These are phyloP conservation scores for Babjeviella inositovora DNA, from an alignment of 805 yeast genomes.

Conservation along the genomic window DNA sequence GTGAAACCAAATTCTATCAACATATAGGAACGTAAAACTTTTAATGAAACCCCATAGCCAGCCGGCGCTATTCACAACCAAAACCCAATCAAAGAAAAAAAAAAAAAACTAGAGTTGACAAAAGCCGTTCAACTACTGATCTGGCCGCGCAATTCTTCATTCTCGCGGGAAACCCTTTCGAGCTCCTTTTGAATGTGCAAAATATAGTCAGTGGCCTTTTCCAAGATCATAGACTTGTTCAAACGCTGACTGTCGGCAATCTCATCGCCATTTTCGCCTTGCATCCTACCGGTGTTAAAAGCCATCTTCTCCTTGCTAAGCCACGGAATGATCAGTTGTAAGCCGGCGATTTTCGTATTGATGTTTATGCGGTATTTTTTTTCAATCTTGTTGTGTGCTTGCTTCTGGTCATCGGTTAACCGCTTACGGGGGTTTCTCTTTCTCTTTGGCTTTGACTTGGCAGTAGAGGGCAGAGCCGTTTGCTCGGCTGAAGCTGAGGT, in stretches of 20 bases:
- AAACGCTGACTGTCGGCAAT: conserved; percentile 12
- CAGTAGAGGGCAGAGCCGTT: no score
- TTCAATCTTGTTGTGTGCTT: conserved; percentile 62
- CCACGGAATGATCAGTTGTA: conserved; percentile 56
- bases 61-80: no score
- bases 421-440: conserved; percentile 38
- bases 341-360: conserved; percentile 53
- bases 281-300: conserved; percentile 23
- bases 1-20: no score
- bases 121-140: no score
- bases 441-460: conserved; percentile 17
- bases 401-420: conserved; percentile 41
- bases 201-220: conserved; percentile 51
- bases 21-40: no score
- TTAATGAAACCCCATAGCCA: no score
- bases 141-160: conserved; percentile 9
- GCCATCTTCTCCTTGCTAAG: conserved; percentile 47
- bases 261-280: conserved; percentile 3
- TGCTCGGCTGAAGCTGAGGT: no score
- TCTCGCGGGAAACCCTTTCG: conserved; percentile 13
- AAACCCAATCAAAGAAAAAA: no score
- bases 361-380: conserved; percentile 58
- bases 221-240: conserved; percentile 54
- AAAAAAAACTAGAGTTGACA: no score
- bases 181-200: conserved; percentile 35